Evolutionary conservation across 2,329 filamentous ascomycete species (phyloP).

Genomic region (Sclerotinia trifoliorum): DNA sequence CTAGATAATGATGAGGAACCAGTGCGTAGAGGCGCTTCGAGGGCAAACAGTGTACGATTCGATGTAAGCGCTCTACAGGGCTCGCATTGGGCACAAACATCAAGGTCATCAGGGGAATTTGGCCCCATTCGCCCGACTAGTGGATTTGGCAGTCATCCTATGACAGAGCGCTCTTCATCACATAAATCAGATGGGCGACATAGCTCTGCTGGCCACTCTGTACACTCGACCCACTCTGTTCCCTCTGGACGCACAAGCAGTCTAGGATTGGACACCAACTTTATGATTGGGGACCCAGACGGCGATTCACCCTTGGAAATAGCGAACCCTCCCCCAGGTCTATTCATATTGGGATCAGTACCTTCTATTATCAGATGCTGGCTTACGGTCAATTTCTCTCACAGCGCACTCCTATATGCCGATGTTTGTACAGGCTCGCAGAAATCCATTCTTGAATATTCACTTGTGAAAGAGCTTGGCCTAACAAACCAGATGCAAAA

Average conservation of each 20-base stretch:
- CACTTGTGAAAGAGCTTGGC: slow-evolving; percentile 72
- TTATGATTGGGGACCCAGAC: slow-evolving; percentile 60
- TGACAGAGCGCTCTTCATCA: slow-evolving; percentile 88
- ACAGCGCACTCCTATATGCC: slow-evolving; percentile 84
- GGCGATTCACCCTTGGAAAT: slow-evolving; percentile 70
- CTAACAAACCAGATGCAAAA: slow-evolving; percentile 65
- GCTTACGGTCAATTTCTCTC: slow-evolving; percentile 87
- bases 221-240: slow-evolving; percentile 67
- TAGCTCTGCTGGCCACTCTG: slow-evolving; percentile 85
- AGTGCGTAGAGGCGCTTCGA: slow-evolving; percentile 79
- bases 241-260: slow-evolving; percentile 83
- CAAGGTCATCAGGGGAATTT: slow-evolving; percentile 80
- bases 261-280: slow-evolving; percentile 75
- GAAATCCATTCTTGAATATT: slow-evolving; percentile 75
- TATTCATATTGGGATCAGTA: slow-evolving; percentile 83
- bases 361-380: slow-evolving; percentile 95
- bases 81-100: slow-evolving; percentile 78
- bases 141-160: slow-evolving; percentile 71
- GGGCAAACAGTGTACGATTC: slow-evolving; percentile 96
- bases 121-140: slow-evolving; percentile 74
- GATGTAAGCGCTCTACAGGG: slow-evolving; percentile 93
- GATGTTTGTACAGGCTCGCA: slow-evolving; percentile 91
- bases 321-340: slow-evolving; percentile 74
- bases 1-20: slow-evolving; percentile 86
- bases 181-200: slow-evolving; percentile 95